A percentile compares a stretch with the other conserved stretches of the same genome.
phyloP scores from a whole-genome alignment of 2,329 filamentous ascomycete genomes.

The Fusarium denticulatum region DNA sequence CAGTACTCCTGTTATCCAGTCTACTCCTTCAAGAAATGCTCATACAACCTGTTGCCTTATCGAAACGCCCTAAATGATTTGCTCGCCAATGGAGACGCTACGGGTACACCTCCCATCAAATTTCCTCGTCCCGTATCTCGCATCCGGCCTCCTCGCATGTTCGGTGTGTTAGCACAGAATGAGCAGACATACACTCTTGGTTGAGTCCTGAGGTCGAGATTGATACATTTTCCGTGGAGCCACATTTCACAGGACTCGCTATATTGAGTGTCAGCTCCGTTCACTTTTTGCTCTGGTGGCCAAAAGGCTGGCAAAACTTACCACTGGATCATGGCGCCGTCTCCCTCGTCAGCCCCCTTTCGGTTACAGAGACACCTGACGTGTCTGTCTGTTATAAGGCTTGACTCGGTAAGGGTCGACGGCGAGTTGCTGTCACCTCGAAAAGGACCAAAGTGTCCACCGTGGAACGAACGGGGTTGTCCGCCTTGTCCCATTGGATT shows the following conservation, averaged over 20 bases:
- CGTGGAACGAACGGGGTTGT: constrained; percentile 48
- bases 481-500: constrained; percentile 46
- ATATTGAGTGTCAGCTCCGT: constrained; percentile 26
- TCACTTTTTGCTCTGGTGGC: background rate
- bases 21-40: constrained; percentile 34
- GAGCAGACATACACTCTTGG: constrained; percentile 71
- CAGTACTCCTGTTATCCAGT: constrained; percentile 30
- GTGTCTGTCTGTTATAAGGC: constrained; percentile 53
- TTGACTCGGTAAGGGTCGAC: constrained; percentile 60
- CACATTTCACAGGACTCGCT: constrained; percentile 74
- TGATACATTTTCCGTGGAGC: constrained; percentile 71
- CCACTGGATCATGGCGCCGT: constrained; percentile 72
- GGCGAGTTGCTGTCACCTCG: constrained; percentile 59
- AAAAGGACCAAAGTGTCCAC: constrained; percentile 47
- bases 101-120: constrained; percentile 37
- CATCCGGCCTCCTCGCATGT: constrained; percentile 59
- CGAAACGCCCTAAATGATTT: constrained; percentile 57
- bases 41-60: constrained; percentile 41
- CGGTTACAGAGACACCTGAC: constrained; percentile 68
- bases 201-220: constrained; percentile 65
- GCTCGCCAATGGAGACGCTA: constrained; percentile 53
- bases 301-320: constrained; percentile 49
- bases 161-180: constrained; percentile 70
- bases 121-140: constrained; percentile 54
- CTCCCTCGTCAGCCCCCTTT: constrained; percentile 55